Evolutionary conservation across 108 stramenopile species (phyloP).

Genomic region (Skeletonema menzelii): DNA sequence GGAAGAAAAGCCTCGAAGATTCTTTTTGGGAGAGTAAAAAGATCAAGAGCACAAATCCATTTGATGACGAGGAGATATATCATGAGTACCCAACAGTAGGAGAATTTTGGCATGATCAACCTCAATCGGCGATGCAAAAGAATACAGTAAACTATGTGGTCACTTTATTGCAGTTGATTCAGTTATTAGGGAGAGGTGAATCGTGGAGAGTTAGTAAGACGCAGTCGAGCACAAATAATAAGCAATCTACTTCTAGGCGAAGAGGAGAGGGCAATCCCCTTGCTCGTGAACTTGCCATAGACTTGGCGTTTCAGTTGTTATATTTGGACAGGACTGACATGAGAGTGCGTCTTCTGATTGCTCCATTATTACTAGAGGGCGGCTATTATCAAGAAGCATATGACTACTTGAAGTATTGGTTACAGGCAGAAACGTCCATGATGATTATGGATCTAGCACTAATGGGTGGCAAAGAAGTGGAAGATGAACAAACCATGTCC

Average conservation of each 20-base stretch:
- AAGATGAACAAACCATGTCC: neutral
- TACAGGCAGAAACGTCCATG: conserved; percentile 10
- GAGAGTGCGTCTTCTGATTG: conserved; percentile 30
- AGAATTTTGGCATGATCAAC: conserved; percentile 31
- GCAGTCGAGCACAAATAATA: neutral
- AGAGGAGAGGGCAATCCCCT: conserved; percentile 26
- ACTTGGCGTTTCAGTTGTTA: conserved; percentile 20
- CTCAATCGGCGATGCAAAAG: neutral
- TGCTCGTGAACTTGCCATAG: conserved; percentile 30
- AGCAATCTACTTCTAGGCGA: neutral
- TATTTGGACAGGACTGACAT: conserved; percentile 38
- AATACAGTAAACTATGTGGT: conserved; percentile 22
- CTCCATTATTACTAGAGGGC: conserved; percentile 26
- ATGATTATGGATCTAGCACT: conserved; percentile 44
- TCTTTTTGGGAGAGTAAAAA: conserved; percentile 5
- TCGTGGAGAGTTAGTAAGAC: conserved; percentile 36
- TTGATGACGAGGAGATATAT: conserved; percentile 18
- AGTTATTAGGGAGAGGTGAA: conserved; percentile 34
- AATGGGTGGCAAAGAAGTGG: conserved; percentile 11
- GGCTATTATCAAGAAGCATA: conserved; percentile 37
- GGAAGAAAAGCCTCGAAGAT: conserved; percentile 20
- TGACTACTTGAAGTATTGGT: conserved; percentile 38
- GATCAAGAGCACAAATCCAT: conserved; percentile 25
- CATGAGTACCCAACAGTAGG: conserved; percentile 26
- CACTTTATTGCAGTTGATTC: conserved; percentile 31